Base-by-base conservation (phyloP, 2,329 filamentous ascomycete species). In the Bisporella sp. region DNA sequence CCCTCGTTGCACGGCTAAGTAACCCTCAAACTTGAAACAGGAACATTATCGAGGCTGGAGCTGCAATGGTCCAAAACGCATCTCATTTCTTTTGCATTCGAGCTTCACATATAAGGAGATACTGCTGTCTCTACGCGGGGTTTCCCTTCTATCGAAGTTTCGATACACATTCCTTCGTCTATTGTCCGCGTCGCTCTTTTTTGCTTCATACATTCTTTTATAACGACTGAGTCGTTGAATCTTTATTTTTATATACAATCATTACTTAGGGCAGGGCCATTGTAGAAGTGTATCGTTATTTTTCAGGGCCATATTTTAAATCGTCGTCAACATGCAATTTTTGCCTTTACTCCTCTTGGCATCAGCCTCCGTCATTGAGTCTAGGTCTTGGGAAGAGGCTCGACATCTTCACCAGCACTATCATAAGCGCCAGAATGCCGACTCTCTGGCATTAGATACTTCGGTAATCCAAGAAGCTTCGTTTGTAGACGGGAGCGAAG, bases 381-480 rank as follows among this genome's bases (percentile, higher is more conserved):
- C 49, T 28, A 45, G 51, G 28, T 45, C 30, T 28, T 11, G 43
- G 5, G 31, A 32, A n/a, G 37, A 41, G 28, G n/a, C 42, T 29
- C 21, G 47, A 49, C 52, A 50, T 31, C 9, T 48, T 1, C 32
- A 54, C n/a, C 21, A 42, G 6, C 42, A 45, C 30, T 30, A 40
- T 13, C 51, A 41, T 8, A 41, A 42, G 8, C 46, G 37, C 6
- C 32, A 31, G 28, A 42, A 44, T 6, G 46, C 30, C 28, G 28
- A 9, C 39, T 30, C 28, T 29, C 44, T 39, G 6, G 48, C 46
- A 31, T 47, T 59, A 11, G 41, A 39, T 6, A 30, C 55, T 30
- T 40, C 45, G 31, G 54, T 49, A 30, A 52, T 60, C 41, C 53
- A 58, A 43, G 52, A 37, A 6, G 58, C 57, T 35, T 60, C 59